A percentile compares a stretch with the other conserved stretches of the same genome.
Conservation (phyloP, 495 filamentous ascomycete species). For the Oleoguttula mirabilis region DNA sequence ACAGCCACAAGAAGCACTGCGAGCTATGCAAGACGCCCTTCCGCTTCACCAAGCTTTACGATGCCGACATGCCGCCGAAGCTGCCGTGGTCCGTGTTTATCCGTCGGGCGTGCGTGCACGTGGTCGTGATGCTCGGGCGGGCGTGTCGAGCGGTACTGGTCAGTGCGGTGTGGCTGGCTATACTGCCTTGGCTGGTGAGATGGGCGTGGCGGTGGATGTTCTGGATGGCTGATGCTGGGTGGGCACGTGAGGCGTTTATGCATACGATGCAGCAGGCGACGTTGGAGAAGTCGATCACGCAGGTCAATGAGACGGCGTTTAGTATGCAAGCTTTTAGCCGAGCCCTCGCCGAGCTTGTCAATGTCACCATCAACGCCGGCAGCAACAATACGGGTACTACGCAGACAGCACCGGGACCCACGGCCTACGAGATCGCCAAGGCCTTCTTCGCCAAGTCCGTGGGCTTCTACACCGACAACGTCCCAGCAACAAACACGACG, state of each 20-base stretch:
- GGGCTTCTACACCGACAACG: neutral
- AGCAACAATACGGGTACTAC: neutral
- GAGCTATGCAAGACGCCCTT: constrained; percentile 98
- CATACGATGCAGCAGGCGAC: neutral
- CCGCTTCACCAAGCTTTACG: constrained; percentile 94
- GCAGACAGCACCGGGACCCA: neutral
- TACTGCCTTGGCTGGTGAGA: constrained; percentile 82
- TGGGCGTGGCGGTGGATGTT: constrained; percentile 85
- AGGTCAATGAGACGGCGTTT: neutral
- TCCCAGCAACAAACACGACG: too few relatives aligned
- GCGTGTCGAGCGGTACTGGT: constrained; percentile 72
- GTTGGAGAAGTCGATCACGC: neutral
- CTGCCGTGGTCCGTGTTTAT: constrained; percentile 72
- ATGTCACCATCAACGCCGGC: neutral
- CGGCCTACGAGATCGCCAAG: constrained; percentile 1
- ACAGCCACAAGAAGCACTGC: constrained; percentile 98
- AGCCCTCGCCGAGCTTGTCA: neutral
- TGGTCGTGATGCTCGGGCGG: constrained; percentile 53
- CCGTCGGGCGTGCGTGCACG: constrained; percentile 59
- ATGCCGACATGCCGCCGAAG: constrained; percentile 75
- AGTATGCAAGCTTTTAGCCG: neutral
- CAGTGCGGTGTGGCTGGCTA: constrained; percentile 72
- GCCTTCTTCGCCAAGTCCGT: neutral
- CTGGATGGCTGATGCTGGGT: constrained; percentile 89
- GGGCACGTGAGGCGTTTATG: constrained; percentile 35